Evolutionary conservation across 2,329 filamentous ascomycete genomes (phyloP).

Genomic region (Rhexocercosporidium sp.): DNA sequence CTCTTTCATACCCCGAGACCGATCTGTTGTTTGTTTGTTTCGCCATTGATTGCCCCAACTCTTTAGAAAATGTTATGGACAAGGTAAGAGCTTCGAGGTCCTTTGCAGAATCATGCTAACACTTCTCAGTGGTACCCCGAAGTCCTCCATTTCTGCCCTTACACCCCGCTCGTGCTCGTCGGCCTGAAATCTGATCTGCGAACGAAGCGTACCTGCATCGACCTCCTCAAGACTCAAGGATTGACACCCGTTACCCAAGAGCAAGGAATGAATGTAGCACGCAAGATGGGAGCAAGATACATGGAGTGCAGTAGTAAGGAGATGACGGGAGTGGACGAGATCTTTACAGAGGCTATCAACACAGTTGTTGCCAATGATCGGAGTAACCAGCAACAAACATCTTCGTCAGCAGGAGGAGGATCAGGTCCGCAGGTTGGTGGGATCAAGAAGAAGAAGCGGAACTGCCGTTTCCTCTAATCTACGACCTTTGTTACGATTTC

Average conservation of each 20-base stretch:
- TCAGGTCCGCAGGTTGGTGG: slow-evolving; percentile 44
- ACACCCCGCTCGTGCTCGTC: slow-evolving; percentile 92
- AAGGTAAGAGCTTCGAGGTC: slow-evolving; percentile 67
- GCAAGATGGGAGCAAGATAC: slow-evolving; percentile 93
- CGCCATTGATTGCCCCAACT: slow-evolving; percentile 98
- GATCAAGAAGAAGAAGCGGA: slow-evolving; percentile 82
- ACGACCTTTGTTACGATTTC: slow-evolving; percentile 36
- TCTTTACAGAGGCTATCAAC: slow-evolving; percentile 90
- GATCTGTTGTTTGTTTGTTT: slow-evolving; percentile 99
- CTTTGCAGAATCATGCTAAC: slow-evolving; percentile 9
- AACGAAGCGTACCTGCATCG: slow-evolving; percentile 94
- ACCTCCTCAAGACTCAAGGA: slow-evolving; percentile 97
- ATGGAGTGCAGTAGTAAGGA: slow-evolving; percentile 99
- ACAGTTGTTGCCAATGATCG: slow-evolving; percentile 84
- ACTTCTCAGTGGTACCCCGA: slow-evolving; percentile 89
- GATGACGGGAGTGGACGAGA: slow-evolving; percentile 93
- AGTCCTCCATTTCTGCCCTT: slow-evolving; percentile 98
- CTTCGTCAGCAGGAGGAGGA: slow-evolving; percentile 20
- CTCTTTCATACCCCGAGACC: slow-evolving; percentile 96
- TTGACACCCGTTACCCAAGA: slow-evolving; percentile 92
- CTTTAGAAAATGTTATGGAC: slow-evolving; percentile 96
- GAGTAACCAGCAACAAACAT: slow-evolving; percentile 52
- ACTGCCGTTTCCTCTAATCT: slow-evolving; percentile 74
- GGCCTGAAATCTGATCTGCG: slow-evolving; percentile 97
- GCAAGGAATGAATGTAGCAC: slow-evolving; percentile 85